Evolutionary conservation across 1,284 basidiomycete species (phyloP).

Genomic region (Afroboletus lepidellus): DNA sequence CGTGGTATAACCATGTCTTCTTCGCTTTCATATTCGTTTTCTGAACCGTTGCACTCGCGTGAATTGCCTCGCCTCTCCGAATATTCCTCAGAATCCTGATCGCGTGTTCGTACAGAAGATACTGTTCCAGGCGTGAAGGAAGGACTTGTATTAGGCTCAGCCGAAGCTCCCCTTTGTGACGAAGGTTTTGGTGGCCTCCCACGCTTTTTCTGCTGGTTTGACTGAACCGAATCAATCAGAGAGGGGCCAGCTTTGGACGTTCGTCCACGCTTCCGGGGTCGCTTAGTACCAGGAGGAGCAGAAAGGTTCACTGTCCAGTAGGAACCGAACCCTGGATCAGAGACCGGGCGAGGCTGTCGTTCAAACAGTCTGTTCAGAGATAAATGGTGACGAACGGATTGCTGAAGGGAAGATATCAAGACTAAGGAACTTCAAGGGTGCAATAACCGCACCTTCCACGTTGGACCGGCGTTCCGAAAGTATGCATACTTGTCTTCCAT

Average conservation of each 20-base stretch:
- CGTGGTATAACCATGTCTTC: constrained; percentile 54
- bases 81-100: constrained; percentile 25
- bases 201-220: constrained; percentile 40
- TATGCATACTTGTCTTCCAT: constrained; percentile 82
- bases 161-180: constrained; percentile 5
- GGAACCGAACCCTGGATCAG: constrained; percentile 79
- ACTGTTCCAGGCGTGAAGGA: constrained; percentile 3
- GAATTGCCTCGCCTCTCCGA: constrained; percentile 36
- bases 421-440: not conserved
- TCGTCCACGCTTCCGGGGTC: constrained; percentile 75
- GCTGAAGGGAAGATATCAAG: constrained; percentile 41
- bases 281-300: constrained; percentile 77
- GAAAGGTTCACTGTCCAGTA: constrained; percentile 81
- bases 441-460: constrained; percentile 64
- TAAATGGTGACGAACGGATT: constrained; percentile 80
- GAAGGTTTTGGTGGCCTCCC: constrained; percentile 46
- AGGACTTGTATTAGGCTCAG: constrained; percentile 8
- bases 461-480: constrained; percentile 72
- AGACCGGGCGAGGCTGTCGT: constrained; percentile 72
- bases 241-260: constrained; percentile 45
- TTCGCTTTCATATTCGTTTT: constrained; percentile 60
- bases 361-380: constrained; percentile 78
- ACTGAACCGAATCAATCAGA: constrained; percentile 15
- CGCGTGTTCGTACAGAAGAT: constrained; percentile 19
- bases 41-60: constrained; percentile 35